Evolutionary conservation across 192 early-diverging fungal species (phyloP), one percentile per base, ranked within the genome.

Genomic region (Podochytrium sp.): DNA sequence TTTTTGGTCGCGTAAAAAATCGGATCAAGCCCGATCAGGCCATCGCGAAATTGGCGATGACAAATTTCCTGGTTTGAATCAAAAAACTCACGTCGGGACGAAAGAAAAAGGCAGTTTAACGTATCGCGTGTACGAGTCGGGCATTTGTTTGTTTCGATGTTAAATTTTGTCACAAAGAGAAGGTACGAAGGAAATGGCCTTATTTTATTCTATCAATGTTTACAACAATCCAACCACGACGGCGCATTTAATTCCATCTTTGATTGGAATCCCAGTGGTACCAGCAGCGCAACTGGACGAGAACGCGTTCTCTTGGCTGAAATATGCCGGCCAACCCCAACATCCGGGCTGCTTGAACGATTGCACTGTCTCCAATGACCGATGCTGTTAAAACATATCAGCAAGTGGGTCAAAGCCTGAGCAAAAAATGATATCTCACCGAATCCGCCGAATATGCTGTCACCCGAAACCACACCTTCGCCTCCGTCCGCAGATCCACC

Each of bases 391-490:
- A 55, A 55, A 25, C 10, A 29, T 27, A 6, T 27, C 20, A 23
- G 7, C 7, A 20, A 20, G 30, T 6, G 30, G 23, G 25, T 23
- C 52, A 7, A 55, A 23, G 23, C 20, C 10, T 7, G 52, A 23
- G 30, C 20, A 55, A 23, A 55, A 55, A 25, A 7, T 47, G 43
- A 20, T 12, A 12, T 12, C 43, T 47, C 7, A 55, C 52, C 23
- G 66, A 53, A 53, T 53, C 16, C 0, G 49, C 66, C 34, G 79
- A 76, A 51, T 67, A 83, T 38, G 77, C 79, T 37, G 67, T 68
- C 6, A 83, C 27, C 35, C 68, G 60, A 40, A 83, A 80, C 78
- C 80, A 84, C 0, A 78, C 71, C 12, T 41, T 23, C 35, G 65
- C 63, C 23, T 71, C 49, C 2, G 41, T 34, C 27, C 83, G 62